Conservation (phyloP, 2,329 filamentous ascomycete species). For the Ophiostoma pallidulum region DNA sequence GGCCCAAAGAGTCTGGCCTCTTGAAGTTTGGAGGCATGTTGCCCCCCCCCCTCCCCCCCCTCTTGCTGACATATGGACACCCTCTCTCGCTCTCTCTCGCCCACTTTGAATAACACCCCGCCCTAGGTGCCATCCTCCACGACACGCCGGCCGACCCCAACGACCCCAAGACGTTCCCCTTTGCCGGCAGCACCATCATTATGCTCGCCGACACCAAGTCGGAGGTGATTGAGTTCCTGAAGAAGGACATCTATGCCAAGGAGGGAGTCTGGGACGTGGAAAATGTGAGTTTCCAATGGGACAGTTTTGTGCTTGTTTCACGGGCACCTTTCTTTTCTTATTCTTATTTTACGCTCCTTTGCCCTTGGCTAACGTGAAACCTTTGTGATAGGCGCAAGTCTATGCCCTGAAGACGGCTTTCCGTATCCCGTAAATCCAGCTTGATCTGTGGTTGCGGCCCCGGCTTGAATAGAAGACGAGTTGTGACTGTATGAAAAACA, state of each 20-base stretch:
- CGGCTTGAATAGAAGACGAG: too few species aligned
- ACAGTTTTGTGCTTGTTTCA: too few species aligned
- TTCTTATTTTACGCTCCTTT: too few species aligned
- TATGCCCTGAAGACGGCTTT: slow-evolving; percentile 26
- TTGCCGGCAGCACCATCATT: slow-evolving; percentile 66
- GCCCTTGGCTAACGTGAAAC: not conserved
- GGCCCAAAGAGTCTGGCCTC: slow-evolving; percentile 42
- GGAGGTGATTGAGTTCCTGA: slow-evolving; percentile 57
- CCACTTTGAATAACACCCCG: not conserved
- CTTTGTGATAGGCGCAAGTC: slow-evolving; percentile 22
- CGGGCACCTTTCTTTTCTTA: not conserved
- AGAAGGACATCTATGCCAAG: slow-evolving; percentile 62
- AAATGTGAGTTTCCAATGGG: slow-evolving; percentile 48
- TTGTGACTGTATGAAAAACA: not conserved
- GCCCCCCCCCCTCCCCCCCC: too few species aligned
- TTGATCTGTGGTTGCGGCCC: too few species aligned
- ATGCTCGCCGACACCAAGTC: slow-evolving; percentile 57
- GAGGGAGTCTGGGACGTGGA: slow-evolving; percentile 73
- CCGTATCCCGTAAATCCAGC: slow-evolving; percentile 16
- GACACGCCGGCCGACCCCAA: slow-evolving; percentile 53
- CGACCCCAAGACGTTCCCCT: slow-evolving; percentile 48
- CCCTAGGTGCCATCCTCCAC: slow-evolving; percentile 55
- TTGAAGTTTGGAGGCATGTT: slow-evolving; percentile 55
- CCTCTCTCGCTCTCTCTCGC: not conserved
- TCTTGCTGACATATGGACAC: not conserved